phyloP scores from a whole-genome alignment of 78 protist genomes.

The Anaeramoeba flamelloides region DNA sequence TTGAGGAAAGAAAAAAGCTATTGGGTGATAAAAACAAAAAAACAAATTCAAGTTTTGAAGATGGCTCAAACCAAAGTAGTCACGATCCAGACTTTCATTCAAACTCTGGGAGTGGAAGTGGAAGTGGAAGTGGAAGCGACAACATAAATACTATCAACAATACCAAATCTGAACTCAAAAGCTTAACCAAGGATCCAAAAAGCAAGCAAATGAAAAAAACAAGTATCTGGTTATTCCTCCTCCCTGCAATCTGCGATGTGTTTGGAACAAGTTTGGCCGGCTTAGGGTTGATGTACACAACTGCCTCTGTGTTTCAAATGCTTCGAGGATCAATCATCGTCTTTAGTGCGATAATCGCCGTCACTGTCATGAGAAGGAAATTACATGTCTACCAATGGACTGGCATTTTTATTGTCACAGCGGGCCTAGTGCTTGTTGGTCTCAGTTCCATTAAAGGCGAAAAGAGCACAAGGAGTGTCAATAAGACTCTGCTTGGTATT shows the following conservation, averaged over 20 bases:
- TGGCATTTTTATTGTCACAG: not conserved
- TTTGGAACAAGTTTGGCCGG: not conserved
- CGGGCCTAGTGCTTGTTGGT: not conserved
- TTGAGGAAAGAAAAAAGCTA: not conserved
- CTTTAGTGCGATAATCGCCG: not conserved
- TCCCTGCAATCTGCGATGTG: not conserved
- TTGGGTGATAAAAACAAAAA: not conserved
- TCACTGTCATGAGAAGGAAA: not conserved
- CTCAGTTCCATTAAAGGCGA: not conserved
- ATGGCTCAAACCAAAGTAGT: no score
- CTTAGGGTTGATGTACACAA: not conserved
- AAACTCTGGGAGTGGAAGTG: no score
- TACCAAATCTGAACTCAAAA: no score
- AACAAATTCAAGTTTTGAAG: not conserved
- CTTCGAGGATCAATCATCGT: not conserved
- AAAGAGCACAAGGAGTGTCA: not conserved
- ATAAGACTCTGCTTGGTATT: not conserved
- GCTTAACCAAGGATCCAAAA: not conserved
- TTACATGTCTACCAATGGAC: not conserved
- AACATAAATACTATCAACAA: no score
- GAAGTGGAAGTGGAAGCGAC: no score
- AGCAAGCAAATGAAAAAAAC: no score
- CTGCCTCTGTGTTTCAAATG: not conserved
- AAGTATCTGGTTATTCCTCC: not conserved
- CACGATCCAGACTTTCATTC: no score